Percentiles rank a stretch among this genome's conserved stretches.
Evolutionary conservation across 805 yeast species (phyloP).

Genomic region (Candida yuanshanica): DNA sequence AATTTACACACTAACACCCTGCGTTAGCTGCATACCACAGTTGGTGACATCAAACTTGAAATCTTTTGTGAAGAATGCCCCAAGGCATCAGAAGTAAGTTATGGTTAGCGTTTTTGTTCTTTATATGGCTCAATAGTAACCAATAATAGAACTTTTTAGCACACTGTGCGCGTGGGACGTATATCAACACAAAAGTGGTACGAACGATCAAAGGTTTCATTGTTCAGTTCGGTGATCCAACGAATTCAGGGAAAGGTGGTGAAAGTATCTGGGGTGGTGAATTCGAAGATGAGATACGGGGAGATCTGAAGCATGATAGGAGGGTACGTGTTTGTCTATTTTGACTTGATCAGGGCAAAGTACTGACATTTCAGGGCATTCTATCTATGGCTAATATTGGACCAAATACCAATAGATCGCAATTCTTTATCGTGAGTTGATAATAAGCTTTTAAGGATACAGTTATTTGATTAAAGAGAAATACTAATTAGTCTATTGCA

Average conservation of each 20-base stretch:
- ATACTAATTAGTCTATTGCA: constrained; percentile 7
- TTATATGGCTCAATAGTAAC: too few species aligned
- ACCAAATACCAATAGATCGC: constrained; percentile 60
- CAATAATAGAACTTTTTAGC: constrained; percentile 34
- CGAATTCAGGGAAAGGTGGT: constrained; percentile 71
- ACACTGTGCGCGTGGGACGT: constrained; percentile 39
- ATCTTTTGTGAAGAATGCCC: constrained; percentile 35
- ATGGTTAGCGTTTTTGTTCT: too few species aligned
- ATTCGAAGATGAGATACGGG: constrained; percentile 75
- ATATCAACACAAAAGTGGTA: constrained; percentile 54
- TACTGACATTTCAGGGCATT: constrained; percentile 35
- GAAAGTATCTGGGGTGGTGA: constrained; percentile 75
- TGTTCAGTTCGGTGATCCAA: constrained; percentile 88
- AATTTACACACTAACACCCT: not conserved
- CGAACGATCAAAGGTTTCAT: constrained; percentile 66
- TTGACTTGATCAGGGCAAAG: not conserved
- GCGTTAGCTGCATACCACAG: constrained; percentile 35
- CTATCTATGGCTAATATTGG: constrained; percentile 71
- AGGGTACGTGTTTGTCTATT: constrained; percentile 45
- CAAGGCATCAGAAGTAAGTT: constrained; percentile 30
- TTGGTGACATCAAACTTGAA: constrained; percentile 35
- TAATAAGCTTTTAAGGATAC: too few species aligned
- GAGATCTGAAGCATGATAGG: constrained; percentile 53
- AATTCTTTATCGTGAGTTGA: constrained; percentile 51
- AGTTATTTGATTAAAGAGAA: too few species aligned